Base-by-base conservation (phyloP, 2,329 filamentous ascomycete genomes). In the Aspergillus sp. region DNA sequence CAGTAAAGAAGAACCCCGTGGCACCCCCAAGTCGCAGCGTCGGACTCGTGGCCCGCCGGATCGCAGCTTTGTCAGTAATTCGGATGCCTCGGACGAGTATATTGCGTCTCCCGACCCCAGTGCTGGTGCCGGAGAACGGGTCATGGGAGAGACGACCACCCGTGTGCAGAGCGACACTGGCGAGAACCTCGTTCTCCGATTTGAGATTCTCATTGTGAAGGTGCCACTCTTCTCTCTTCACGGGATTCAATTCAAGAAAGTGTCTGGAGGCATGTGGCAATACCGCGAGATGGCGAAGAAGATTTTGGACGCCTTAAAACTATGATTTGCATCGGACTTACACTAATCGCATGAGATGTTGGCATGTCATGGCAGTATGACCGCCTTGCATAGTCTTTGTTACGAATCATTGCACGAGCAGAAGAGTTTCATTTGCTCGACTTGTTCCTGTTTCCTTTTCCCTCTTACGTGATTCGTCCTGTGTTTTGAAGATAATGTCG, bases 241-340 rank as follows among this genome's bases (percentile, higher is more conserved):
- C 67, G 94, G 94, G 45, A 92, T 99, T 56, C 94, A 97, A 71
- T 99, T 99, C 78, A 99, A 99, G 81, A 91, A 94, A 69, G 87
- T 97, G 61, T 85, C 89, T 52, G 93, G 94, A 32, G 93, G 95
- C 54, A 97, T 94, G 53, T 97, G 93, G 92, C 92, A 97, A 72
- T 99, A 96, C 76, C 96, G 97, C 78, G 93, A 90, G 67, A 95
- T 97, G 91, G 94, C 94, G 32, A 92, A 96, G 73, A 91, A 91
- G 64, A 97, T 99, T 64, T 78, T 99, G 62, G 85, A 88, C 67
- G 91, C 94, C 70, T 76, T 99, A 61, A 86, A 86, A 67, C 81
- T 97, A 58, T 96, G 76, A 77, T 52, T 17, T 29, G 36, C 46
- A 51, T 48, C 47, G 45, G 41, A 21, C 43, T 45, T 45, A 43